Conservation (phyloP, 2,329 filamentous ascomycete genomes). For the Leptographium lundbergii region DNA sequence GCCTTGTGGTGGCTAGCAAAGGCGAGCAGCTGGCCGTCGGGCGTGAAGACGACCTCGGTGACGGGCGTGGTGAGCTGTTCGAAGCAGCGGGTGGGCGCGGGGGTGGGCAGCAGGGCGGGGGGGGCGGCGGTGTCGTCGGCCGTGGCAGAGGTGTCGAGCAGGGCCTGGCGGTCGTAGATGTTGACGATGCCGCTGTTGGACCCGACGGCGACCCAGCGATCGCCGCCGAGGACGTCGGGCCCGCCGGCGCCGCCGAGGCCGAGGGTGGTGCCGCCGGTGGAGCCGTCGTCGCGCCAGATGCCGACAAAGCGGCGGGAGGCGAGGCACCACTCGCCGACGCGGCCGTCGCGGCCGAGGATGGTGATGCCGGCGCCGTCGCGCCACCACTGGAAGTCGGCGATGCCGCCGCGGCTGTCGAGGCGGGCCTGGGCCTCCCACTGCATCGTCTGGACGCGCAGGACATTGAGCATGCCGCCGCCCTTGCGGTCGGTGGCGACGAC, state of each 20-base stretch:
- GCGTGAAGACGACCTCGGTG: slow-evolving; percentile 67
- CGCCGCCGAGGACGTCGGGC: slow-evolving; percentile 52
- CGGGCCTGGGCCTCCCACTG: slow-evolving; percentile 82
- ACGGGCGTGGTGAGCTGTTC: slow-evolving; percentile 83
- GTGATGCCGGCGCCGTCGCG: slow-evolving; percentile 67
- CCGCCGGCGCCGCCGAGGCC: slow-evolving; percentile 61
- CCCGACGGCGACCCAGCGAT: slow-evolving; percentile 82
- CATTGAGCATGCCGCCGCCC: slow-evolving; percentile 77
- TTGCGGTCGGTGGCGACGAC: slow-evolving; percentile 69
- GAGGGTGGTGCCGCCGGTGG: slow-evolving; percentile 72
- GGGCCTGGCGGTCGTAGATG: slow-evolving; percentile 70
- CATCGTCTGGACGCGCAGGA: slow-evolving; percentile 65
- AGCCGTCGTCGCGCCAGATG: slow-evolving; percentile 83
- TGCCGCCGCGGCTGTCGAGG: slow-evolving; percentile 68
- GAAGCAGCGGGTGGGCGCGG: slow-evolving; percentile 59
- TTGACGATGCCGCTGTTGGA: slow-evolving; percentile 83
- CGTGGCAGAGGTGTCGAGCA: slow-evolving; percentile 31
- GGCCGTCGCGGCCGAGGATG: slow-evolving; percentile 74
- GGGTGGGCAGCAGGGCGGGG: slow-evolving; percentile 36
- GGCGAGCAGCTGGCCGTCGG: slow-evolving; percentile 78
- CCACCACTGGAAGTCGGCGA: slow-evolving; percentile 94
- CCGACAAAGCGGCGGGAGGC: slow-evolving; percentile 56
- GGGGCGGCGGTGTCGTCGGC: not conserved
- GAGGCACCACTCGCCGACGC: slow-evolving; percentile 81
- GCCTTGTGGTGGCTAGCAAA: slow-evolving; percentile 81